phyloP scores from a whole-genome alignment of 2,329 filamentous ascomycete species.

The Cladosporium phlei region DNA sequence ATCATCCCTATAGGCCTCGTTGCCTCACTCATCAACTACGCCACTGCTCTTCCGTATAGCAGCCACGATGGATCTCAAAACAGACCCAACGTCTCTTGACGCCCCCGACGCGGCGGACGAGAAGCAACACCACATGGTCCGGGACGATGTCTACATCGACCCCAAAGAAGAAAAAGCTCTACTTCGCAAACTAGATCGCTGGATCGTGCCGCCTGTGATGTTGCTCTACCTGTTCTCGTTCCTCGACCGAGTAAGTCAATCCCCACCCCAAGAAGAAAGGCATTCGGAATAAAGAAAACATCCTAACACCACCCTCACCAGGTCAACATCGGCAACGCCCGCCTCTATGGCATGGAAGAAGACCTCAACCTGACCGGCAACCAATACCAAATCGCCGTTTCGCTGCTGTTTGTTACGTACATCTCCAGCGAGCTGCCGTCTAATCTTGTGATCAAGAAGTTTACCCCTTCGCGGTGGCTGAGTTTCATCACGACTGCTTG shows the following conservation, averaged over 20 bases:
- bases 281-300: background rate
- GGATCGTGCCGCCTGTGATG: slow-evolving; percentile 48
- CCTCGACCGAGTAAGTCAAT: background rate
- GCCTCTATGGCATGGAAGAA: slow-evolving; percentile 40
- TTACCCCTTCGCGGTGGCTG: slow-evolving; percentile 34
- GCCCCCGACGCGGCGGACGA: background rate
- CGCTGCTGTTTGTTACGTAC: slow-evolving; percentile 20
- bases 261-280: background rate
- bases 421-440: slow-evolving; percentile 46
- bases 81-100: background rate
- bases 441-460: slow-evolving; percentile 46
- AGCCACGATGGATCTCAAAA: slow-evolving; percentile 2
- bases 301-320: background rate
- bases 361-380: slow-evolving; percentile 40
- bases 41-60: background rate
- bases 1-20: background rate
- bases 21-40: background rate
- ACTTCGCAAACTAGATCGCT: slow-evolving; percentile 45
- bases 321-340: slow-evolving; percentile 21
- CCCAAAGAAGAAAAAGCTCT: slow-evolving; percentile 43
- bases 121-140: background rate
- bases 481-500: slow-evolving; percentile 30
- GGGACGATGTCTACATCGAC: slow-evolving; percentile 33
- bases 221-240: slow-evolving; percentile 46
- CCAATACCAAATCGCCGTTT: slow-evolving; percentile 32